phyloP scores from a whole-genome alignment of 2,329 filamentous ascomycete genomes.

The Tolypocladium tropicale region DNA sequence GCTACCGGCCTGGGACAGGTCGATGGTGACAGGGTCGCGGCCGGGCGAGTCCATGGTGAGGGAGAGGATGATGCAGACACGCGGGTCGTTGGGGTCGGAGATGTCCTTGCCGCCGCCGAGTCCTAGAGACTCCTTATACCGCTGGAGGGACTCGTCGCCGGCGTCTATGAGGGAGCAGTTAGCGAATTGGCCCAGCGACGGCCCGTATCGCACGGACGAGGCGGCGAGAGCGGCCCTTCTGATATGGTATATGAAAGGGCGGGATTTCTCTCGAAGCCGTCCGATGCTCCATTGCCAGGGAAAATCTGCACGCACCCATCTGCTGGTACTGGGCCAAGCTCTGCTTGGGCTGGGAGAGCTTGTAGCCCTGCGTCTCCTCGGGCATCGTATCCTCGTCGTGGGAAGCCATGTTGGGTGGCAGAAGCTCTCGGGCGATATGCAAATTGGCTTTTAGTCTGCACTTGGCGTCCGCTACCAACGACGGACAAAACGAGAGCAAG shows the following conservation, averaged over 20 bases:
- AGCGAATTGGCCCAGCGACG: neutral
- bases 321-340: constrained; percentile 89
- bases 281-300: neutral
- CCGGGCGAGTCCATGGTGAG: constrained; percentile 81
- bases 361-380: constrained; percentile 90
- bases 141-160: constrained; percentile 86
- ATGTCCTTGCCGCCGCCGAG: constrained; percentile 64
- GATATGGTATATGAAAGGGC: too few relatives aligned
- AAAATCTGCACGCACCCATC: constrained; percentile 56
- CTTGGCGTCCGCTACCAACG: neutral
- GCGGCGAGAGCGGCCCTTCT: neutral
- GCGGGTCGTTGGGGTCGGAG: constrained; percentile 69
- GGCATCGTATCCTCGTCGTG: constrained; percentile 73
- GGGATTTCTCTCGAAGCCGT: neutral
- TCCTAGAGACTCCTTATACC: constrained; percentile 95
- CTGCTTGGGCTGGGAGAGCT: constrained; percentile 94
- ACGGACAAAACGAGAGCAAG: neutral
- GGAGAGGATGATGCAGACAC: constrained; percentile 86
- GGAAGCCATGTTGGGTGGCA: constrained; percentile 48
- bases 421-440: neutral
- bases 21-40: constrained; percentile 77
- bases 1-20: constrained; percentile 65
- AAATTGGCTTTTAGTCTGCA: neutral
- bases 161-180: constrained; percentile 33
- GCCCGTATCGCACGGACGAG: neutral